Evolutionary conservation across 129 eudicot species (phyloP).

Genomic region (Daucus carota): DH1_v3.0 NC_030387.2:33623501-33624000

Average conservation of each 20-base stretch:
- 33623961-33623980: neutral
- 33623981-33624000: neutral
- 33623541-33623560: neutral
- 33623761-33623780: neutral
- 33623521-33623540: neutral
- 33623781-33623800: neutral
- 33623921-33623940: neutral
- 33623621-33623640: neutral
- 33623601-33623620: neutral
- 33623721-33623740: neutral
- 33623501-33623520: conserved; percentile 2
- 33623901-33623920: neutral
- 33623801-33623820: neutral
- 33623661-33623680: neutral
- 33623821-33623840: neutral
- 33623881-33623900: neutral
- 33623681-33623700: neutral
- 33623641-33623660: neutral
- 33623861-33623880: neutral
- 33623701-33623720: neutral
- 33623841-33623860: neutral
- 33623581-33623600: neutral
- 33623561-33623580: neutral
- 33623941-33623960: neutral
- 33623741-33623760: neutral